These are phyloP conservation scores for Sordariomycetes sp. DNA, from an alignment of 2,329 filamentous ascomycete genomes.

Conservation along the genomic window DNA sequence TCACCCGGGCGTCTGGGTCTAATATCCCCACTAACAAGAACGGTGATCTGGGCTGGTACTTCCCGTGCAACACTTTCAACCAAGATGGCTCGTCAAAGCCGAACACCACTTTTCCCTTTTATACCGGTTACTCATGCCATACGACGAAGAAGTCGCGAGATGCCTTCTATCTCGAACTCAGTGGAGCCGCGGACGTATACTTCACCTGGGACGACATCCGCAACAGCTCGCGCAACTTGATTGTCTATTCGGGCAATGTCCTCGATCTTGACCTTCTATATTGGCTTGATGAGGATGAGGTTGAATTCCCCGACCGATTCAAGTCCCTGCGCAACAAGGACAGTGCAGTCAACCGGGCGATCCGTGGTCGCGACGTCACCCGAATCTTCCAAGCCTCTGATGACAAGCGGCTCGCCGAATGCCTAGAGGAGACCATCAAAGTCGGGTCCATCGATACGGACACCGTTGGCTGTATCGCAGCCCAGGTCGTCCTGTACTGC, in stretches of 20 bases:
- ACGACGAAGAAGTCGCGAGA: conserved; percentile 57
- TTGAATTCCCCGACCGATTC: conserved; percentile 63
- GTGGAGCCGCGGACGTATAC: conserved; percentile 72
- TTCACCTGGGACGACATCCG: conserved; percentile 92
- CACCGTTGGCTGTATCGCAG: conserved; percentile 93
- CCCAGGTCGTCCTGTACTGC: conserved; percentile 90
- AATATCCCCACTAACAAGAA: conserved; percentile 65
- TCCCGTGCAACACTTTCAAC: conserved; percentile 82
- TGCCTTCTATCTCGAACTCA: conserved; percentile 59
- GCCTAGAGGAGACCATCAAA: conserved; percentile 86
- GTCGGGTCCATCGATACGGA: conserved; percentile 94
- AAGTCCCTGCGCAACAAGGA: conserved; percentile 62
- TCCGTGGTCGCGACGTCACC: conserved; percentile 80
- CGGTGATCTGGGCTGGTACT: conserved; percentile 85
- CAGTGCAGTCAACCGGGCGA: conserved; percentile 40
- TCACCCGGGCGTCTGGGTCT: conserved; percentile 56
- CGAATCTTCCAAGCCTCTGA: conserved; percentile 66
- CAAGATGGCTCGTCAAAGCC: conserved; percentile 78
- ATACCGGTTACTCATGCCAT: conserved; percentile 80
- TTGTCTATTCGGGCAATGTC: conserved; percentile 90
- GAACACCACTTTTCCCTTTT: conserved; percentile 62
- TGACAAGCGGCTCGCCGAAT: conserved; percentile 75
- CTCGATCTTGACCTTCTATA: conserved; percentile 77
- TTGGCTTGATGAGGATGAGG: conserved; percentile 80
- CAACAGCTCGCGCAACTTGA: conserved; percentile 77